Conservation (phyloP, 768 basidiomycete genomes). For the Cyathus striatus region DNA sequence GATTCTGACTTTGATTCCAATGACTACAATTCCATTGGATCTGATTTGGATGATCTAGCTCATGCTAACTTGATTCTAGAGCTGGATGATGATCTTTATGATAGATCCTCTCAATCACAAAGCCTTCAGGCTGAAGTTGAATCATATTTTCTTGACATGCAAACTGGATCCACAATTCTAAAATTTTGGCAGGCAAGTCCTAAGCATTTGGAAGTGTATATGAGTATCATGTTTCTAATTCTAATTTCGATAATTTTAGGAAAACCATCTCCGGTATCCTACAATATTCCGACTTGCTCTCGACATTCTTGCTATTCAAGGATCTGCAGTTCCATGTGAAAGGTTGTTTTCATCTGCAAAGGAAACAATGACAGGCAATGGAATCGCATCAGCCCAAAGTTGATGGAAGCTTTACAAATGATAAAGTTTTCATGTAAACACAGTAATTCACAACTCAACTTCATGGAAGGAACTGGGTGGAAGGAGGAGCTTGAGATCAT, state of each 20-base stretch:
- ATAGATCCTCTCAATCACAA: background rate
- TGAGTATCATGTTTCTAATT: background rate
- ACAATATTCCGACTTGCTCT: slow-evolving; percentile 2
- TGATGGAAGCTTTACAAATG: slow-evolving; percentile 1
- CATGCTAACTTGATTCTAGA: no score
- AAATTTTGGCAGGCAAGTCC: background rate
- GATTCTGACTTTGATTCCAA: background rate
- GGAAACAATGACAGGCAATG: slow-evolving; percentile 1
- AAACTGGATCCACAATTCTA: background rate
- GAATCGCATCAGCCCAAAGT: slow-evolving; percentile 1
- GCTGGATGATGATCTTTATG: no score
- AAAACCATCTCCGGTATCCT: background rate
- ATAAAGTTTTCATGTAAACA: background rate
- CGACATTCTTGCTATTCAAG: slow-evolving; percentile 2
- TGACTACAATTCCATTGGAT: background rate
- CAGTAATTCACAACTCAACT: background rate
- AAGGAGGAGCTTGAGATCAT: background rate
- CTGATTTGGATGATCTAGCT: no score
- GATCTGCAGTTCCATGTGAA: slow-evolving; percentile 3
- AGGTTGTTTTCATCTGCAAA: slow-evolving; percentile 1
- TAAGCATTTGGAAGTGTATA: background rate
- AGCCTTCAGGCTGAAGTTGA: background rate
- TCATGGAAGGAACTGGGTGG: background rate
- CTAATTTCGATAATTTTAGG: background rate
- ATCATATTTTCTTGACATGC: background rate